Evolutionary conservation across 1,139 yeast genomes (phyloP), one percentile per base, ranked within the genome.

Genomic region (Casaregolazyma suthepensis): DNA sequence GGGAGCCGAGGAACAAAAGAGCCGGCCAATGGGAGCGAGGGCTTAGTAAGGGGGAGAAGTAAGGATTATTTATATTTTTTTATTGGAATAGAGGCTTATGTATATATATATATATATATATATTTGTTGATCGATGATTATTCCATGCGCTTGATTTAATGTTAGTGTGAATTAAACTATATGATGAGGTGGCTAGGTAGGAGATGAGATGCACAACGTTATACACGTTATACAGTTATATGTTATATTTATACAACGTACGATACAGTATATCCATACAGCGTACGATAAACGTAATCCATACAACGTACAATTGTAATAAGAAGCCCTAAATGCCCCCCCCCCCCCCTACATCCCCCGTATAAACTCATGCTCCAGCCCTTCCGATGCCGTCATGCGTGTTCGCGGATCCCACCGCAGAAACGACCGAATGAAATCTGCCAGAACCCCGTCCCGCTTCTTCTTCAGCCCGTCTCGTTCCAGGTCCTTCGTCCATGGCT

Each of bases 381-480:
- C 77, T 17, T 74, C 72, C 1, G 63, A 62, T 0, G 82, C 78
- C 13, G 71, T 64, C 26, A 73, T 59, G 40, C 88, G 71, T 47
- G 70, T 71, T 29, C 62, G 63, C 0, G 87, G 84, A 56, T 81
- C 79, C 87, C 88, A 83, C 38, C 68, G 70, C 60, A 83, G 40
- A 67, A 67, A 46, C 55, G 58, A 22, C 54, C 57, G 46, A 75
- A 72, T 54, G 70, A 73, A 54, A 66, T 66, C 58, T 76, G 66
- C 58, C 51, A 59, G 56, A 35, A 48, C 52, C 17, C 54, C 59
- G 50, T 68, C 71, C n/a, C 59, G 50, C 40, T 61, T 54, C 54
- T 60, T 54, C 54, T 71, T 45, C 20, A 50, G 19, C 12, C 43
- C 35, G 19, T 52, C 48, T 15, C 37, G 18, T 18, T 23, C 48